Base-by-base conservation (phyloP, 331 rosid species). In the Quercus tomentella region DNA sequence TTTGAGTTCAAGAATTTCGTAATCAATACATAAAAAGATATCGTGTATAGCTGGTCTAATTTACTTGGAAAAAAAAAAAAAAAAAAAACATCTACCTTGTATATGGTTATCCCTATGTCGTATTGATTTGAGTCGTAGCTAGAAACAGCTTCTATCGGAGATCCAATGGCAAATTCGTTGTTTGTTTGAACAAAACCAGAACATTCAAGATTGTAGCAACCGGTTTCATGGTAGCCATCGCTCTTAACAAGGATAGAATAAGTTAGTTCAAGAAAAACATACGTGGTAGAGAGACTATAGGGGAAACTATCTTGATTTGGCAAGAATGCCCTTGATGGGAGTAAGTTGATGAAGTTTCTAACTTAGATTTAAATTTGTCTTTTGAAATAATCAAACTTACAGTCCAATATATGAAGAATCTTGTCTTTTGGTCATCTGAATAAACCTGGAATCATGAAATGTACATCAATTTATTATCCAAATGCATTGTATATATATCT, bases 151-250 rank as follows among this genome's bases (percentile, higher is more conserved):
- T 2, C 6, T 30, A 76, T 6, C 2, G n/a, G 23, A 10, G 45
- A 6, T 49, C 81, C 84, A 3, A 84, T 2, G n/a, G 58, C 72
- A 23, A 76, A 5, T 28, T 8, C 56, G 11, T 4, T 9, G 79
- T n/a, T 76, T 49, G 49, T 52, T 76, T 79, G 84, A 21, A 79
- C 79, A 33, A 84, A 84, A 65, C 87, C 84, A 4, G 84, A 35
- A 67, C 87, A 80, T 0, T 72, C 3, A 30, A 62, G 68, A 79
- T 76, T 70, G 76, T 55, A 76, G 66, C 87, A 84, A 35, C 87
- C 84, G 7, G 62, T 72, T 3, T 5, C 21, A 28, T 21, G 10
- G 28, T 63, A 73, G 23, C 66, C 49, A 57, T 76, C 78, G 3
- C 70, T 20, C 85, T 82, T 25, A 26, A 41, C 4, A 54, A 54